Base-by-base conservation (phyloP, 192 early-diverging fungal genomes). In the Thamnidium elegans region DNA sequence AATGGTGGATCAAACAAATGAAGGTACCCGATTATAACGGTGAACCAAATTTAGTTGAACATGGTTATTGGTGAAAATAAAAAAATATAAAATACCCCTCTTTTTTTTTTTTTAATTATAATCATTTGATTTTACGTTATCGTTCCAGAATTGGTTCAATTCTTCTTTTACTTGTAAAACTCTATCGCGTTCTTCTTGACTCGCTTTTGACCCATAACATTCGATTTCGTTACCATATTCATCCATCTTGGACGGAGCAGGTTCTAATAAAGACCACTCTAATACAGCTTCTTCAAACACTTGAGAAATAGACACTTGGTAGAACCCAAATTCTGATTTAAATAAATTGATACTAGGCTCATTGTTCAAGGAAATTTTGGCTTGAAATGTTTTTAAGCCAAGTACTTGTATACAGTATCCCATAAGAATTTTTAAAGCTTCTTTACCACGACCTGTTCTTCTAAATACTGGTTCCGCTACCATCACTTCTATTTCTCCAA, bases 401-500 rank as follows among this genome's bases (percentile, higher is more conserved):
- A 90, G 58, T 2, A 77, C 52, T 30, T 32, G n/a, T 67, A 62
- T 73, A 82, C 80, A 82, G 66, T 92, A 89, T 30, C 72, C 66
- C 76, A 92, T 86, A 78, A 90, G 88, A 48, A 90, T 73, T 19
- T 70, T 56, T 15, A 85, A 43, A 1, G 84, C 84, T 50, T 87
- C 76, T 9, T 77, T 42, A 19, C 86, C 90, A 46, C 73, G 48
- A 2, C 84, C 85, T 21, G 78, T 70, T 11, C 81, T 60, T 56
- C 86, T 70, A 39, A 75, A 81, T 5, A 44, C 65, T 51, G 70
- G 75, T 69, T 82, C 94, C 43, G 96, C 96, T 72, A 98, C 87
- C 96, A 98, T 98, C 20, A 95, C 86, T 58, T 97, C 94, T 52
- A 98, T 86, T 73, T 98, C 96, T 17, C 88, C 91, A 48, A 84